Conservation (phyloP, 495 filamentous ascomycete species). For the Penicillium desertorum region DNA sequence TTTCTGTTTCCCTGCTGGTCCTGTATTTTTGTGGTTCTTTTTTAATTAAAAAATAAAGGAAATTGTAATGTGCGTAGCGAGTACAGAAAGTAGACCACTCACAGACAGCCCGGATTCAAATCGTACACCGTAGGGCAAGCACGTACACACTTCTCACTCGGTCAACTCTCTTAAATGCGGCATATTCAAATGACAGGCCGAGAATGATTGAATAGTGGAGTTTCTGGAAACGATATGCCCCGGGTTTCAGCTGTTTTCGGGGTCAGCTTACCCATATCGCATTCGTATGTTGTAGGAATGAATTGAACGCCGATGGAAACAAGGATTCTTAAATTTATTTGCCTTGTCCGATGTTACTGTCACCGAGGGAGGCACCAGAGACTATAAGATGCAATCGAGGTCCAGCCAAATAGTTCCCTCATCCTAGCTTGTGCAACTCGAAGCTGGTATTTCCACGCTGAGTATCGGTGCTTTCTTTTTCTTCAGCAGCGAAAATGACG, state of each 20-base stretch:
- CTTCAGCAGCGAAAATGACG: slow-evolving; percentile 16
- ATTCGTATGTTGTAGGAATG: slow-evolving; percentile 7
- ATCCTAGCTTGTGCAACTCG: slow-evolving; percentile 6
- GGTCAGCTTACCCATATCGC: slow-evolving; percentile 5
- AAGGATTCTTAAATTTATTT: neutral
- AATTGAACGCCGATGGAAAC: neutral
- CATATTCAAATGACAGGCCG: neutral
- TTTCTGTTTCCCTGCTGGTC: slow-evolving; percentile 20
- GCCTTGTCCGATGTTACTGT: slow-evolving; percentile 4
- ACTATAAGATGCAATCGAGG: slow-evolving; percentile 7
- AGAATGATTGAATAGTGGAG: neutral
- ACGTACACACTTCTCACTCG: slow-evolving; percentile 4
- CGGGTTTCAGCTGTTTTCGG: slow-evolving; percentile 6
- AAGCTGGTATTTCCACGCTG: neutral
- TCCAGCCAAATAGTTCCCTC: slow-evolving; percentile 3
- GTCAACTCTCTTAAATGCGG: slow-evolving; percentile 3
- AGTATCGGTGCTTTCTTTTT: neutral
- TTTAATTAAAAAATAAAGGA: neutral
- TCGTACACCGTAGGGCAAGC: slow-evolving; percentile 4
- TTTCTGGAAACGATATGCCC: slow-evolving; percentile 3
- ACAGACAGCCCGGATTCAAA: neutral
- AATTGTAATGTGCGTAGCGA: neutral
- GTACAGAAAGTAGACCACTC: neutral
- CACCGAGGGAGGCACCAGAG: neutral
- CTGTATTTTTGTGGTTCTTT: slow-evolving; percentile 11